Conservation (phyloP, 805 yeast species). For the Grigorovia jiainica region DNA sequence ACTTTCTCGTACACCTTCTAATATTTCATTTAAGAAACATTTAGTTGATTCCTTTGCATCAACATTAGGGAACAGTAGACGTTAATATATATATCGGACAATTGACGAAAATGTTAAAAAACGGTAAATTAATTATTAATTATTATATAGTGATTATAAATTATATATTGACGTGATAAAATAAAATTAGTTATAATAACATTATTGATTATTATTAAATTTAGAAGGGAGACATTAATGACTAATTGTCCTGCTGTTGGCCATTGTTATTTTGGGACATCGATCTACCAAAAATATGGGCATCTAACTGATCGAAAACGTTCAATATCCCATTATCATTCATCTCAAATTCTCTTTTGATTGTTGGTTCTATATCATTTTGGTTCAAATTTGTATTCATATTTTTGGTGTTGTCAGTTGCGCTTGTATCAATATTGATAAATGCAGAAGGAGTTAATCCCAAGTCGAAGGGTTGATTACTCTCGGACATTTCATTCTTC, state of each 20-base stretch:
- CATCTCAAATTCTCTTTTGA: neutral
- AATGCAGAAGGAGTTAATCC: neutral
- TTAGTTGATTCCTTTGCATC: conserved; percentile 56
- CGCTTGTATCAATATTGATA: neutral
- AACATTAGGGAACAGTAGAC: conserved; percentile 12
- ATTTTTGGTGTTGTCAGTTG: no score
- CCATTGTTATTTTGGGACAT: conserved; percentile 16
- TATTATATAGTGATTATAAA: no score
- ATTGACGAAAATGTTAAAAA: neutral
- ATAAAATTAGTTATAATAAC: no score
- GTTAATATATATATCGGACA: neutral
- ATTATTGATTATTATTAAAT: neutral
- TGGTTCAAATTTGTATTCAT: neutral
- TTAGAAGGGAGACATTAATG: no score
- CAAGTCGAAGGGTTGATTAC: neutral
- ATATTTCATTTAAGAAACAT: conserved; percentile 66
- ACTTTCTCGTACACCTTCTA: conserved; percentile 63
- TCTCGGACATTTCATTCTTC: conserved; percentile 1
- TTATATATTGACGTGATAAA: no score
- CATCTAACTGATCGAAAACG: conserved; percentile 74
- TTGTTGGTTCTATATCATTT: no score
- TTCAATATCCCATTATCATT: conserved; percentile 48
- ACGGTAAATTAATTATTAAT: neutral
- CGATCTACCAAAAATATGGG: conserved; percentile 74
- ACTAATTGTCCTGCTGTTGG: neutral